Evolutionary conservation across 352 stramenopile genomes (phyloP), one percentile per base, ranked within the genome.

Genomic region (Detonula confervacea): DNA sequence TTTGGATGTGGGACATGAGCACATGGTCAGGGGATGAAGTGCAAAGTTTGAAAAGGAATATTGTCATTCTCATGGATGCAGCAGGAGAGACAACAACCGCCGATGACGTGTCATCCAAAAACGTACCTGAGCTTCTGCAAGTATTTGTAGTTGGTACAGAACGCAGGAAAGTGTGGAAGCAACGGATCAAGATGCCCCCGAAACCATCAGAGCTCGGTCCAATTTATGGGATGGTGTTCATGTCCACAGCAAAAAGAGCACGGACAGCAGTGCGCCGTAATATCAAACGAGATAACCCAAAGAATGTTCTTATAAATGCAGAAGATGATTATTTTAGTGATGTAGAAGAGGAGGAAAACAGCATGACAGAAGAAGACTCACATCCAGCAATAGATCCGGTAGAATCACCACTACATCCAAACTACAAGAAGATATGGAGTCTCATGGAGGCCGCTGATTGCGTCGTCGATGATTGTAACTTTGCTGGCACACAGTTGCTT

Each of bases 161-260:
- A 52, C 20, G 22, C 1, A 27, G 24, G 12, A 76, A 76, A 12
- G 14, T 30, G 6, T 76, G 64, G 64, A 64, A 56, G 35, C 18
- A 73, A n/a, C 30, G 37, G 14, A 63, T 54, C 35, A 63, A 64
- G 61, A 18, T 33, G 18, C 22, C 42, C 8, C 37, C 67, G 33
- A 76, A 68, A 18, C 9, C 56, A 61, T 76, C 67, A 37, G 35
- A 67, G n/a, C 25, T 76, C 2, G 54, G 67, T n/a, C 54, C 54
- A 1, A 44, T 76, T 6, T 22, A 24, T 37, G 54, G 39, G 8
- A 68, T 76, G 37, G 51, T 62, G 11, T 68, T 76, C 33, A 55
- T 42, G 18, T 76, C 67, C 3, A 52, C 67, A 27, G 51, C 49
- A 5, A 72, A 65, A 65, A 57, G 47, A 9, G 47, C 47, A 35